These are phyloP conservation scores for Pythium insidiosum DNA, from an alignment of 352 stramenopile genomes.

Conservation along the genomic window DNA sequence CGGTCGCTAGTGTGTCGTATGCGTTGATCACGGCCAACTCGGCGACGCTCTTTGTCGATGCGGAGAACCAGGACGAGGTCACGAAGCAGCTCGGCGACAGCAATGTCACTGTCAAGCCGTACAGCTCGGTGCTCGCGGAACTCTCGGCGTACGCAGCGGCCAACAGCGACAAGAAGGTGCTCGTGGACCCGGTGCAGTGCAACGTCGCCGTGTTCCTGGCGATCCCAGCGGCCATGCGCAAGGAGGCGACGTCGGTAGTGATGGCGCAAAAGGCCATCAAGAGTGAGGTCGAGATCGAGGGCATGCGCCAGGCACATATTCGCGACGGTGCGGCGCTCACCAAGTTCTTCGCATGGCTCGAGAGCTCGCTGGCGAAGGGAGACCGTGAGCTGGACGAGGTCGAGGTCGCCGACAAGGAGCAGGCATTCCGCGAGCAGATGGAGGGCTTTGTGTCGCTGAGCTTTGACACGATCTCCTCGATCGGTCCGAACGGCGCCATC, in stretches of 20 bases:
- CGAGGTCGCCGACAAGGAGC: slow-evolving; percentile 89
- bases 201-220: slow-evolving; percentile 80
- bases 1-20: slow-evolving; percentile 76
- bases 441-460: slow-evolving; percentile 89
- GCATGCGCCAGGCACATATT: slow-evolving; percentile 92
- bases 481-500: slow-evolving; percentile 95
- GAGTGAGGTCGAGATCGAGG: slow-evolving; percentile 91
- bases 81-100: slow-evolving; percentile 32
- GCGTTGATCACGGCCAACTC: slow-evolving; percentile 87
- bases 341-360: slow-evolving; percentile 92
- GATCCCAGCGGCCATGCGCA: slow-evolving; percentile 60
- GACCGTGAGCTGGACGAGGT: slow-evolving; percentile 67
- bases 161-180: slow-evolving; percentile 48
- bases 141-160: slow-evolving; percentile 36
- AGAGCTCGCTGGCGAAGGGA: slow-evolving; percentile 58
- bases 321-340: slow-evolving; percentile 94
- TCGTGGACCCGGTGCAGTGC: slow-evolving; percentile 76
- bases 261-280: slow-evolving; percentile 91
- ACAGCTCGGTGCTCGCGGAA: slow-evolving; percentile 36
- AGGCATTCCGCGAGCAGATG: slow-evolving; percentile 78
- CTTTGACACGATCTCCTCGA: slow-evolving; percentile 98
- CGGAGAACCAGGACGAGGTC: slow-evolving; percentile 56
- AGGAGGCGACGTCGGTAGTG: slow-evolving; percentile 69
- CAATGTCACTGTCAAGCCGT: slow-evolving; percentile 56
- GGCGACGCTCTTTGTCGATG: slow-evolving; percentile 91